Percentiles rank a stretch among this genome's conserved stretches.
Evolutionary conservation across 2,329 filamentous ascomycete genomes (phyloP).

Genomic region (Sclerotinia borealis): DNA sequence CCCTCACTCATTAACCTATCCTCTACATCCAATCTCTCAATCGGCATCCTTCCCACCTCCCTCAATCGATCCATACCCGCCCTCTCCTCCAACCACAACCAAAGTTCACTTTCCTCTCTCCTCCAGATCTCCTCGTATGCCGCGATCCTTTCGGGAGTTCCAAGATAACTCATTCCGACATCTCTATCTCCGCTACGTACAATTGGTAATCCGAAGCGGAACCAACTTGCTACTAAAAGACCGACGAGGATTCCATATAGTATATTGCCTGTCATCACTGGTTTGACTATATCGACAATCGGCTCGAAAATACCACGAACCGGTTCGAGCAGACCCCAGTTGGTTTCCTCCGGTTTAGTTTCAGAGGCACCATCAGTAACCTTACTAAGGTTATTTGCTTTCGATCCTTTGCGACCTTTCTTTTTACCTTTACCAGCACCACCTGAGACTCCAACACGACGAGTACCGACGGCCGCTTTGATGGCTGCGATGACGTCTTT

Average conservation of each 20-base stretch:
- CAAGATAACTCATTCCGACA: conserved; percentile 35
- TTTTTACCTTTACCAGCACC: conserved; percentile 49
- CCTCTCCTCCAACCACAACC: conserved; percentile 32
- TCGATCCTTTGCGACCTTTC: conserved; percentile 41
- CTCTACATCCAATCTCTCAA: conserved; percentile 24
- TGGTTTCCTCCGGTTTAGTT: conserved; percentile 35
- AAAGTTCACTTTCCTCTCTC: conserved; percentile 34
- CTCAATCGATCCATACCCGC: conserved; percentile 67
- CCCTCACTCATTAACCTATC: conserved; percentile 20
- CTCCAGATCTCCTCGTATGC: conserved; percentile 83
- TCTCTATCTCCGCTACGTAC: conserved; percentile 35
- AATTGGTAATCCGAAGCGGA: conserved; percentile 50
- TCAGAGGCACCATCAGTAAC: conserved; percentile 33
- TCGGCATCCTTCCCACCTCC: conserved; percentile 36
- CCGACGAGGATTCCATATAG: conserved; percentile 69
- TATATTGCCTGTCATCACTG: conserved; percentile 69
- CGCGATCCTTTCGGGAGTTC: conserved; percentile 59
- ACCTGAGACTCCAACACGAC: conserved; percentile 45
- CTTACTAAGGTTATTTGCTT: conserved; percentile 40
- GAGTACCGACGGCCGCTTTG: conserved; percentile 65
- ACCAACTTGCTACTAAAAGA: conserved; percentile 68
- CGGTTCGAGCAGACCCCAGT: conserved; percentile 81
- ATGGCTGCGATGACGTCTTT: conserved; percentile 72
- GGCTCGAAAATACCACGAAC: conserved; percentile 65
- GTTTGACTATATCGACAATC: conserved; percentile 60